These are phyloP conservation scores for Kodamaea lidongshanica DNA, from an alignment of 805 yeast species.

Conservation along the genomic window DNA sequence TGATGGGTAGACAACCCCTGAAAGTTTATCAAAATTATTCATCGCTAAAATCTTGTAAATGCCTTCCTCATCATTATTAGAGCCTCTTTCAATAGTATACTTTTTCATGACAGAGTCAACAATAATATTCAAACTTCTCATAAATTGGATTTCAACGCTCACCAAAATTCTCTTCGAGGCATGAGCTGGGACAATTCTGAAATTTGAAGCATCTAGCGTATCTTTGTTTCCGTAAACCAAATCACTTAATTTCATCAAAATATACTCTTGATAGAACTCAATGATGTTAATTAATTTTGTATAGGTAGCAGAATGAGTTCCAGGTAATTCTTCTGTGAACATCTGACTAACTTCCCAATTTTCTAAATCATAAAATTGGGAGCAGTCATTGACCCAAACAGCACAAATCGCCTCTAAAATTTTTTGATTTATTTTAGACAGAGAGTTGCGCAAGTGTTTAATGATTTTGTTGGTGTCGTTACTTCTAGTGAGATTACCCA, in stretches of 20 bases:
- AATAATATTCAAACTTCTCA: conserved; percentile 37
- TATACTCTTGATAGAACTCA: conserved; percentile 31
- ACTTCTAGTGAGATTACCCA: conserved; percentile 29
- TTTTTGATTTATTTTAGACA: conserved; percentile 29
- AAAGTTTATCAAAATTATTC: conserved; percentile 37
- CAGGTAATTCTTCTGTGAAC: too few relatives aligned
- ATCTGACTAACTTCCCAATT: conserved; percentile 29
- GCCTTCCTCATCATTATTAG: conserved; percentile 18
- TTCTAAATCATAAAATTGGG: conserved; percentile 40
- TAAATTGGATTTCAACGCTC: conserved; percentile 39
- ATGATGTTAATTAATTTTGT: conserved; percentile 33
- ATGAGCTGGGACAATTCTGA: conserved; percentile 29
- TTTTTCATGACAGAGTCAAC: conserved; percentile 38
- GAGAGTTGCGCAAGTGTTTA: conserved; percentile 28
- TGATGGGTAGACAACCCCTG: conserved; percentile 25
- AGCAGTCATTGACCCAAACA: conserved; percentile 41
- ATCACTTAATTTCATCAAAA: conserved; percentile 25
- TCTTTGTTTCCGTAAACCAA: conserved; percentile 20
- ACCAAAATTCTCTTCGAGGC: conserved; percentile 37
- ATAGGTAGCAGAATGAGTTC: conserved; percentile 14
- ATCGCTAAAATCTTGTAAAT: conserved; percentile 36
- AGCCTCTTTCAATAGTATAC: conserved; percentile 24
- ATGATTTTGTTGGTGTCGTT: conserved; percentile 33
- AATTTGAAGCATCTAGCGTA: conserved; percentile 11
- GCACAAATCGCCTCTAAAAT: conserved; percentile 38